Evolutionary conservation across 1,284 basidiomycete genomes (phyloP), one percentile per base, ranked within the genome.

Genomic region (Boletus smithii): DNA sequence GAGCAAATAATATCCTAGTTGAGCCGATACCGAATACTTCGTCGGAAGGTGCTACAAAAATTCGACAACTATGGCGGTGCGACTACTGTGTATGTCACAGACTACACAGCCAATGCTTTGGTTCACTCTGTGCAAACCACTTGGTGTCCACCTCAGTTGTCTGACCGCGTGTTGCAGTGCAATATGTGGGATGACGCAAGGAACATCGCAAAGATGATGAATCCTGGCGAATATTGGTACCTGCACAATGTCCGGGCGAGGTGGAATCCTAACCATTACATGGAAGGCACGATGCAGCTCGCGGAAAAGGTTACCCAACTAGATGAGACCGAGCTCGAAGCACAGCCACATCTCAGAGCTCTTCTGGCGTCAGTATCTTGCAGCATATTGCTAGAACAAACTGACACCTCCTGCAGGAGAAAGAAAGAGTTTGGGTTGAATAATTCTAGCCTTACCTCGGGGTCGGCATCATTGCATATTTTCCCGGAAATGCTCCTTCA

Each of bases 1-100:
- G 50, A 54, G 73, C 45, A 29, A 16, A 22, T 17, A 13, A 13
- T 27, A 17, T 20, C 3, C 5, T 17, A 14, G n/a, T 3, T 22
- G 14, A 42, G 8, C 20, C 2, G 14, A 17, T 37, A 9, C 20
- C 29, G 20, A 36, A 20, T 23, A 32, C 20, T 37, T 47, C 22
- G 34, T 39, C 17, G 31, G 16, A 51, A 85, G 83, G 66, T 84
- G 17, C 50, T 84, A 4, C 62, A 74, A 44, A 73, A 68, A 1
- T 69, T 73, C 40, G 29, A 54, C 27, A 73, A 71, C 40, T 54
- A 67, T 7, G 60, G 65, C 42, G 58, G 55, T 4, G 63, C 75
- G 3, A 73, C 74, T 51, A 73, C 62, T 34, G 48, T 87, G n/a
- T 84, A 79, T 59, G 80, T 83, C 42, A 87, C 85, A 3, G 84